Base-by-base conservation (phyloP, 306 rosid species). In the Vachellia pachyceras region DNA sequence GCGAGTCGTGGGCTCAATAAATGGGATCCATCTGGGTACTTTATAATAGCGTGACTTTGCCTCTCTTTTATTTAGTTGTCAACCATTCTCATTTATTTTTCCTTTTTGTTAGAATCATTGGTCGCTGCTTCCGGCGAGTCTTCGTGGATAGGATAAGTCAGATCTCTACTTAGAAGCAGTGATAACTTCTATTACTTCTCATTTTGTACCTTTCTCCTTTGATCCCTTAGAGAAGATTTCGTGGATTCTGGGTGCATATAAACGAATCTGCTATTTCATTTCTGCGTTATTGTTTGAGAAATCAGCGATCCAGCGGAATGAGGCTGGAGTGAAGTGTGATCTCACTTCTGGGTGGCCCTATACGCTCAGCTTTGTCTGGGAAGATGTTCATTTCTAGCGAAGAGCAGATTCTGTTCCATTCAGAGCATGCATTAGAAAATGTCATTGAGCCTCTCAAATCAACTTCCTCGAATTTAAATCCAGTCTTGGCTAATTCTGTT, bases 361-460 rank as follows among this genome's bases (percentile, higher is more conserved):
- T 64, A 71, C 18, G 50, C 36, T 69, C 69, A 67, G 84, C 76
- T 76, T 78, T 78, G 45, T 79, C 57, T 20, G 83, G 72, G 76
- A 83, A 67, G 75, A 91, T 91, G 97, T 63, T 90, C 55, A 78
- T 87, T 84, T 77, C 87, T 10, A 69, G 81, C 40, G 89, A 86
- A 70, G 90, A 84, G 76, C 87, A 84, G 90, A 85, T 88, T 89
- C 75, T 87, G 69, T 69, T 89, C 42, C 69, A 80, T 80, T 87
- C 86, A 20, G 86, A 85, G 52, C 69, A 77, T 76, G 86, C 57
- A 25, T 85, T 85, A 20, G 86, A 85, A 68, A 69, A 76, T 76
- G 86, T 49, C 49, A 77, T 44, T 39, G 91, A 82, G 85, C 69
- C 64, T 79, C 82, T 87, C 14, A 80, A 85, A 66, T 75, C 89